Evolutionary conservation across 176 grass and related monocot genomes (phyloP), one percentile per base, ranked within the genome.

Genomic region (Urochloa ruziziensis): DNA sequence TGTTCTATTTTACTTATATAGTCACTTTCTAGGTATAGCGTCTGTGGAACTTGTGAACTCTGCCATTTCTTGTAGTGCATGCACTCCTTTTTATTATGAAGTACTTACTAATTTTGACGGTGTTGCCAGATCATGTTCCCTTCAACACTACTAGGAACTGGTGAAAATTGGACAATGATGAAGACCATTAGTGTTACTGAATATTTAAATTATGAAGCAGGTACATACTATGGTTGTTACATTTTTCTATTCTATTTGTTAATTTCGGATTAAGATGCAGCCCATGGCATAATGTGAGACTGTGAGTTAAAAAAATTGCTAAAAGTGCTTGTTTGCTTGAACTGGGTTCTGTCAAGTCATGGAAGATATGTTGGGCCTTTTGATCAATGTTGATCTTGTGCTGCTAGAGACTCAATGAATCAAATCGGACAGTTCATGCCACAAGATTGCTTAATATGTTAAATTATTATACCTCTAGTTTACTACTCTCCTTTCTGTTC

Each of bases 141-240:
- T 75, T 94, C 96, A 33, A 98, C 93, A 49, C 86, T 98, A 64
- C 67, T 98, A 80, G 96, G 96, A 81, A 98, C 96, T 30, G 85
- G 89, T 61, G 93, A 99, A 91, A 89, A 87, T 27, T 99, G 96
- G 96, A 99, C 96, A 36, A 99, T 99, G 96, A 96, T 99, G 93
- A 99, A 94, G 85, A 96, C 93, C 54, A 96, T 99, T 75, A 96
- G 93, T 85, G 96, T 99, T 30, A 96, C 96, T 12, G 93, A 99
- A 78, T 99, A 99, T 89, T 90, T 99, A 39, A 99, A 99, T 51
- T 99, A 99, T 74, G 96, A 99, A 96, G 57, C 91, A 85, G 96
- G 96, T 99, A 62, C 4, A 17, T 62, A 28, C 24, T 33, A 89
- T 49, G 32, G 32, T 51, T 79, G 40, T 3, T 72, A 28, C 19